phyloP scores from a whole-genome alignment of 345 rosid species.

The Boechera divaricarpa region DNA sequence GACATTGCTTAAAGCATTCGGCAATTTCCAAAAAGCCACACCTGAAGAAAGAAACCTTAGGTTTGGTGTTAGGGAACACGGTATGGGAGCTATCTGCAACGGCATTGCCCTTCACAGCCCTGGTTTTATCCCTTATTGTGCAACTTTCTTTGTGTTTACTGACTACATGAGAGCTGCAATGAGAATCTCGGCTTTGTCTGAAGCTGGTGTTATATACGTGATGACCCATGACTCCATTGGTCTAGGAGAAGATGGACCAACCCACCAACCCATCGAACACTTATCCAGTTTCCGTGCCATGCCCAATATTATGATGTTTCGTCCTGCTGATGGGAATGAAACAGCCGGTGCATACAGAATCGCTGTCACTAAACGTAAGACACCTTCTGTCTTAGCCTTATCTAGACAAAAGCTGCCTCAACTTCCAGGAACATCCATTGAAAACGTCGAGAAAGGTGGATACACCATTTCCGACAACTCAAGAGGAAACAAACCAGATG shows the following conservation, averaged over 20 bases:
- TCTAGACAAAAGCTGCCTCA: conserved; percentile 92
- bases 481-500: conserved; percentile 81
- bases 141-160: conserved; percentile 98
- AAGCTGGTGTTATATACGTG: conserved; percentile 90
- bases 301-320: conserved; percentile 94
- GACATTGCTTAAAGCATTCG: conserved; percentile 86
- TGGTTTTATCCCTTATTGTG: conserved; percentile 91
- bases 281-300: conserved; percentile 98
- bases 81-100: conserved; percentile 95
- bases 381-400: conserved; percentile 86
- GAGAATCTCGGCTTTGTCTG: conserved; percentile 80
- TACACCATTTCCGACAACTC: conserved; percentile 89
- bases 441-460: conserved; percentile 90
- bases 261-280: conserved; percentile 98
- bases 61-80: conserved; percentile 96
- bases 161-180: conserved; percentile 99
- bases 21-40: conserved; percentile 85
- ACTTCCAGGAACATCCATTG: conserved; percentile 83
- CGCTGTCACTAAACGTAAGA: conserved; percentile 76
- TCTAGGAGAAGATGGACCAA: conserved; percentile 99
- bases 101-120: conserved; percentile 93
- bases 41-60: conserved; percentile 88
- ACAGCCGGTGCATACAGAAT: conserved; percentile 95
- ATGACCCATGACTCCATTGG: conserved; percentile 99
- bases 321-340: conserved; percentile 98